Evolutionary conservation across 139 green algal genomes (phyloP), one percentile per base, ranked within the genome.

Genomic region (Zygnema cylindricum): DNA sequence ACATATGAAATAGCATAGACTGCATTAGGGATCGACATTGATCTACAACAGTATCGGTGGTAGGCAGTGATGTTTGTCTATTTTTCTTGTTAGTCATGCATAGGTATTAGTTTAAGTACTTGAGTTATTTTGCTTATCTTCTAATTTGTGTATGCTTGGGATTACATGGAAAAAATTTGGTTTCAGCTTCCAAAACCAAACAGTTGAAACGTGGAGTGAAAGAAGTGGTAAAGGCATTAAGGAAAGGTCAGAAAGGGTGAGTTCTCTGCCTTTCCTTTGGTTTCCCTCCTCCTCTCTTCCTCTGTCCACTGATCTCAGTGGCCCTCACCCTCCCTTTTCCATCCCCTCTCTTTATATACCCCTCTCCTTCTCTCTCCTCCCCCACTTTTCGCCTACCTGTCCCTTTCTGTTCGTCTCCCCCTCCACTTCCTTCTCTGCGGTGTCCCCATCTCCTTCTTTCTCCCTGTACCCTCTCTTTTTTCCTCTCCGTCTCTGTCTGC

Each of bases 201-300:
- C 94, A 98, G 77, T 95, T 98, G 30, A 97, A 98, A 81, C 92
- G 97, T 54, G 97, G 97, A 0, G 97, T 99, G 0, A 99, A 99
- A 92, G 97, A 99, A 93, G 97, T 99, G 0, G 96, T 99, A 3
- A 99, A 99, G 88, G 95, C 96, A 1, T 86, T 99, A 38, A 86
- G 97, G 1, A 99, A 99, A 90, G 96, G 96, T 2, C 81, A 83
- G 0, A 98, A 98, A 76, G 97, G 97, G 95, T 98, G 76, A 89
- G 95, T 92, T 41, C 21, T 84, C n/a, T 82, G 35, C 49, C 32
- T 2, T 3, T 2, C 38, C 49, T 42, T 85, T 22, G n/a, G n/a
- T 39, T 11, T 57, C 32, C 81, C 38, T 86, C 11, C 71, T 1
- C 71, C 36, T 86, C 78, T 71, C 77, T 38, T 85, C 11, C 36